These are phyloP conservation scores for Wallacemonas sp. DNA, from an alignment of 208 protist genomes.

Conservation along the genomic window DNA sequence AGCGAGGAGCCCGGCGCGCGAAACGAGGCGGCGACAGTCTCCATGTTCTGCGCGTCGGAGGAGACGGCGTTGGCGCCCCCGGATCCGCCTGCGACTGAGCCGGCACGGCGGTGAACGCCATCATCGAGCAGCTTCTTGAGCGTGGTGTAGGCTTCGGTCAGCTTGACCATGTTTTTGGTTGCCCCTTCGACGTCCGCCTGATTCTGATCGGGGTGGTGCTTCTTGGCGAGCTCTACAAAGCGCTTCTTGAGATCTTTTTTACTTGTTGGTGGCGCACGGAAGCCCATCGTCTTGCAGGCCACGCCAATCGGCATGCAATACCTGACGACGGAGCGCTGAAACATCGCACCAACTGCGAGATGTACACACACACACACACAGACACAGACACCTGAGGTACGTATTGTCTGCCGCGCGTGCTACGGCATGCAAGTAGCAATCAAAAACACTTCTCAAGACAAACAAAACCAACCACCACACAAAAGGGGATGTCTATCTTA, in stretches of 20 bases:
- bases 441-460: too few relatives aligned
- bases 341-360: too few relatives aligned
- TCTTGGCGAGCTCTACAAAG: conserved; percentile 70
- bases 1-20: conserved; percentile 55
- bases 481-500: too few relatives aligned
- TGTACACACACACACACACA: too few relatives aligned
- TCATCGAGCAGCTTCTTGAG: conserved; percentile 60
- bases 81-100: not conserved
- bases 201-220: conserved; percentile 75
- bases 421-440: too few relatives aligned
- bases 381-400: too few relatives aligned
- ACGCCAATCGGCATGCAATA: conserved; percentile 49
- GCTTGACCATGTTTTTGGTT: conserved; percentile 49
- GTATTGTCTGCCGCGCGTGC: too few relatives aligned
- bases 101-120: conserved; percentile 22
- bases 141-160: conserved; percentile 73
- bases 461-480: too few relatives aligned
- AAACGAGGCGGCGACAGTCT: conserved; percentile 48
- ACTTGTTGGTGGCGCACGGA: conserved; percentile 49
- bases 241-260: conserved; percentile 64
- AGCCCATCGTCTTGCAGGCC: conserved; percentile 67
- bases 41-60: conserved; percentile 22
- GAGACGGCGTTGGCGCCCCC: not conserved
- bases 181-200: conserved; percentile 30
- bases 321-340: conserved; percentile 22